Conservation (phyloP, 1,284 basidiomycete species). For the Phylloporus gajari region DNA sequence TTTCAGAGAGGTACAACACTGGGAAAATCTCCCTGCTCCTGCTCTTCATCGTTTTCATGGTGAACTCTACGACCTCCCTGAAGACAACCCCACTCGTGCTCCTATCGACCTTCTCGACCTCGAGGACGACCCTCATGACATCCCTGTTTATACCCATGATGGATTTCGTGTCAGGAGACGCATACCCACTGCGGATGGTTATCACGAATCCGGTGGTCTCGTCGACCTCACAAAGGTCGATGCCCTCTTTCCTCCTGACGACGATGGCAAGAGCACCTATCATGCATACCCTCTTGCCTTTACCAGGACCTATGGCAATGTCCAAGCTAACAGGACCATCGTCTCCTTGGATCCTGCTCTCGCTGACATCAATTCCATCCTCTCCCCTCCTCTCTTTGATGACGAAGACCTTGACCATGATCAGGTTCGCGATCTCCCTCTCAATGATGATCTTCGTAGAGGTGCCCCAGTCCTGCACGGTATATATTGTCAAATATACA, state of each 20-base stretch:
- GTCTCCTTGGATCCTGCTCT: not conserved
- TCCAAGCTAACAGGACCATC: not conserved
- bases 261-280: not conserved
- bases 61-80: not conserved
- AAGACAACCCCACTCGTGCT: not conserved
- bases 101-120: not conserved
- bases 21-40: not conserved
- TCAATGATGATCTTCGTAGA: not conserved
- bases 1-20: not conserved
- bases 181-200: not conserved
- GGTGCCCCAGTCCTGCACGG: not conserved
- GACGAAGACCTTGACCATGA: not conserved
- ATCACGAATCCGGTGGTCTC: not conserved
- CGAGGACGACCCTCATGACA: not conserved
- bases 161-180: constrained; percentile 6
- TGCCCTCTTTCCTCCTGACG: not conserved
- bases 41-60: not conserved
- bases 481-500: constrained; percentile 9
- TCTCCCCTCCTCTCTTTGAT: not conserved
- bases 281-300: constrained; percentile 13
- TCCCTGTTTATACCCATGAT: constrained; percentile 1
- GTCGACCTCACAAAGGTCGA: constrained; percentile 10
- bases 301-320: constrained; percentile 3
- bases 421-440: no score
- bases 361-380: not conserved